Percentiles rank a stretch among this genome's conserved stretches.
Evolutionary conservation across 2,329 filamentous ascomycete species (phyloP).

Genomic region (Hysterium pulicare): DNA sequence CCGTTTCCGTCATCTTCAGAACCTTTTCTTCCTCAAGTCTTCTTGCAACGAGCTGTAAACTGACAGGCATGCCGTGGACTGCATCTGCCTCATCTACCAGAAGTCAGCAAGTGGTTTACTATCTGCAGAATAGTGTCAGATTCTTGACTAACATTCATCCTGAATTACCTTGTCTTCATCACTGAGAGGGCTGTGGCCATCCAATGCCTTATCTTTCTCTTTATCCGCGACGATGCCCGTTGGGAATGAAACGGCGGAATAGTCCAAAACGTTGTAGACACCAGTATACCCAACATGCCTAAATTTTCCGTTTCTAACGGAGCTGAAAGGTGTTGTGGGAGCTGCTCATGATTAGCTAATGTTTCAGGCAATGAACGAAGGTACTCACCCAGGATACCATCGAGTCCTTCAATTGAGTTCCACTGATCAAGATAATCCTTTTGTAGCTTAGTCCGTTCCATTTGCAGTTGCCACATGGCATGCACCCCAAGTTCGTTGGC

Average conservation of each 20-base stretch:
- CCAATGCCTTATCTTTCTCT: conserved; percentile 29
- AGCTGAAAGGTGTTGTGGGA: conserved; percentile 46
- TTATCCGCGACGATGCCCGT: conserved; percentile 39
- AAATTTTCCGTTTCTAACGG: conserved; percentile 42
- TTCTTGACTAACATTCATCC: conserved; percentile 38
- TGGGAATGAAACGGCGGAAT: conserved; percentile 45
- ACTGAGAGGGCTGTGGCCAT: conserved; percentile 27
- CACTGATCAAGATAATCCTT: conserved; percentile 46
- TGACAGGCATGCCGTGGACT: conserved; percentile 45
- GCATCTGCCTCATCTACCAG: conserved; percentile 32
- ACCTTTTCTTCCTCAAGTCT: conserved; percentile 44
- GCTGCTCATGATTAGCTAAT: conserved; percentile 13
- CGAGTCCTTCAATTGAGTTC: conserved; percentile 39
- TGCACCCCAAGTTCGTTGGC: conserved; percentile 43
- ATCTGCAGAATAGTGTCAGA: not conserved
- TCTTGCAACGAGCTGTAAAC: conserved; percentile 40
- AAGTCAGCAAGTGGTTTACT: conserved; percentile 5
- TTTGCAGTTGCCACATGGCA: conserved; percentile 50
- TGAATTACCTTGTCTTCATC: conserved; percentile 39
- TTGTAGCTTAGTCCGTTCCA: conserved; percentile 43
- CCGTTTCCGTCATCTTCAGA: conserved; percentile 35
- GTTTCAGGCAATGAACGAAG: not conserved
- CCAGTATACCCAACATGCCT: conserved; percentile 46
- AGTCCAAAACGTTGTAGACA: conserved; percentile 50
- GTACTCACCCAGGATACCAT: conserved; percentile 42